Percentiles rank a stretch among this genome's conserved stretches.
These are phyloP conservation scores for Yamadazyma songkhlaensis DNA, from an alignment of 1,139 yeast genomes.

Conservation along the genomic window DNA sequence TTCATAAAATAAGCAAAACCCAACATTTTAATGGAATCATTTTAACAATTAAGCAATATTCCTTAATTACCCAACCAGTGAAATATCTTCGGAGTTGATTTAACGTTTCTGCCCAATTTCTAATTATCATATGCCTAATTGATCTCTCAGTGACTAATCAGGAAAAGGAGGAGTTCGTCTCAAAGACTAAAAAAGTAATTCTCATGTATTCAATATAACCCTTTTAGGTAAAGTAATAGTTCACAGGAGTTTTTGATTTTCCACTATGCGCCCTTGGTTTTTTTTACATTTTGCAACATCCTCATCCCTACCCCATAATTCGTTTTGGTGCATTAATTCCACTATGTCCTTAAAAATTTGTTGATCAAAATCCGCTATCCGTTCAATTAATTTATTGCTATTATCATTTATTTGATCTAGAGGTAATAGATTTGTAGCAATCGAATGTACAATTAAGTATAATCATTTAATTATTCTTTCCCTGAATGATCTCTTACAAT, in stretches of 20 bases:
- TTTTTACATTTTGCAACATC: constrained; percentile 1
- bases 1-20: no score
- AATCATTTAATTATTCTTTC: no score
- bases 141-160: constrained; percentile 15
- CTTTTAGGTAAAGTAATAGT: constrained; percentile 15
- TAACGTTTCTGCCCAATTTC: neutral
- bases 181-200: constrained; percentile 18
- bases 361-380: no score
- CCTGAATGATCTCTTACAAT: no score
- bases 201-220: constrained; percentile 20
- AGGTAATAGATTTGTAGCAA: no score
- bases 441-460: no score
- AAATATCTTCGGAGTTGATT: neutral
- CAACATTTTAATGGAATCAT: no score
- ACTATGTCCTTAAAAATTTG: no score
- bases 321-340: neutral
- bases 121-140: constrained; percentile 5
- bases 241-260: constrained; percentile 6
- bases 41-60: no score
- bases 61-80: no score
- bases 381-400: no score
- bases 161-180: constrained; percentile 23
- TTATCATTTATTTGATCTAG: no score
- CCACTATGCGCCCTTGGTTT: neutral
- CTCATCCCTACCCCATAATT: constrained; percentile 9